Evolutionary conservation across 495 filamentous ascomycete genomes (phyloP).

Genomic region (Penicillium steckii): DNA sequence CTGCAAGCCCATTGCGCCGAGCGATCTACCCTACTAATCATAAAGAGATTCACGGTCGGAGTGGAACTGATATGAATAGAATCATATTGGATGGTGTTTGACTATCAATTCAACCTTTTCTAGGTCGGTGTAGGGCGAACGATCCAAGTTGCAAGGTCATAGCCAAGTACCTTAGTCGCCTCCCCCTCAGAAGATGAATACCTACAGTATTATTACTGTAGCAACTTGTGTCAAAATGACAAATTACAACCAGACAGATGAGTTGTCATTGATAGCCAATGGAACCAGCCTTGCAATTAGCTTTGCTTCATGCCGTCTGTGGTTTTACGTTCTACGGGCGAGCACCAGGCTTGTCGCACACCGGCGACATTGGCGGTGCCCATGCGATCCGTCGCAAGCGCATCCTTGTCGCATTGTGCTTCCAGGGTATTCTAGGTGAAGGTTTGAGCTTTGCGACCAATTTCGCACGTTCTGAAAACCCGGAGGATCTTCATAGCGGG

Average conservation of each 20-base stretch:
- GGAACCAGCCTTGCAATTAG: background rate
- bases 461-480: background rate
- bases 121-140: background rate
- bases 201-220: no score
- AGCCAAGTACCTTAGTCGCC: conserved; percentile 15
- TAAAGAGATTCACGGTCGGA: conserved; percentile 1
- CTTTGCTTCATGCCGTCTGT: background rate
- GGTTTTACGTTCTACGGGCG: background rate
- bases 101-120: background rate
- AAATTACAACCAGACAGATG: background rate
- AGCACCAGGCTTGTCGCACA: conserved; percentile 11
- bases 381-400: conserved; percentile 10
- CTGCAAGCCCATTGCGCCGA: conserved; percentile 27
- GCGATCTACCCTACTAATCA: conserved; percentile 16
- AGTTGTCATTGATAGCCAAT: background rate
- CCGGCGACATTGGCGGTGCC: conserved; percentile 10
- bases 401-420: conserved; percentile 26
- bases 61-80: background rate
- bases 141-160: background rate
- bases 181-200: conserved; percentile 6
- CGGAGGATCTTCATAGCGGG: background rate
- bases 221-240: no score
- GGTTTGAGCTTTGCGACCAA: conserved; percentile 12
- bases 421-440: conserved; percentile 1
- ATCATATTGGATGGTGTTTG: background rate